Base-by-base conservation (phyloP, 169 alveolate genomes). In the Eimeria zaria region DNA sequence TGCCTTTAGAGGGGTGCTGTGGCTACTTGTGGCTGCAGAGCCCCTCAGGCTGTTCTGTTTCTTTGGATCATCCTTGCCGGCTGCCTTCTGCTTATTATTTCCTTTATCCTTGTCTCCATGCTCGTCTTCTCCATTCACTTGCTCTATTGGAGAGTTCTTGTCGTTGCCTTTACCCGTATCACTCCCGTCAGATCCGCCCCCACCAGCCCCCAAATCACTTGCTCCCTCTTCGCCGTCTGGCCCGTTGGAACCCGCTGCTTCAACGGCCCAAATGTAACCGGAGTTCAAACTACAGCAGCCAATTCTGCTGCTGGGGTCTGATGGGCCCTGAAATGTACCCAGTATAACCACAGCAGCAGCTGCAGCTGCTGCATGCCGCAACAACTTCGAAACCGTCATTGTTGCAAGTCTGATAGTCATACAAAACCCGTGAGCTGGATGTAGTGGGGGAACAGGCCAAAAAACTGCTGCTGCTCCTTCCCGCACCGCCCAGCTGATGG, bases 331-430 rank as follows among this genome's bases (percentile, higher is more conserved):
- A 12, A 58, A 24, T 14, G 62, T 62, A 16, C 93, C 80, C 58
- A 62, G 62, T 20, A 46, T 6, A 36, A 62, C 22, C 58, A 85
- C n/a, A 58, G 93, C 80, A 48, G 69, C 80, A n/a, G 80, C 80
- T 36, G 69, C 93, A 36, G 62, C 81, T 58, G 69, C 93, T 7
- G 62, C 62, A 51, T 30, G 80, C 33, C 81, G 80, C 48, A 85
- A 51, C n/a, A 85, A 30, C 81, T 39, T 85, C 48, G 93, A 36
- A 73, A 44, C 60, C 16, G 81, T 44, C 93, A 85, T 85, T 24
- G 62, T 36, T 62, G n/a, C 36, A n/a, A 33, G 74, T 12, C 3
- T 46, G 71, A 41, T 14, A 41, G 53, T 85, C 80, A 85, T 39
- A 39, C 27, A 33, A 85, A 84, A n/a, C 39, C 60, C n/a, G 41